These are phyloP conservation scores for Eudorina sp. DNA, from an alignment of 139 green algal species.

Conservation along the genomic window DNA sequence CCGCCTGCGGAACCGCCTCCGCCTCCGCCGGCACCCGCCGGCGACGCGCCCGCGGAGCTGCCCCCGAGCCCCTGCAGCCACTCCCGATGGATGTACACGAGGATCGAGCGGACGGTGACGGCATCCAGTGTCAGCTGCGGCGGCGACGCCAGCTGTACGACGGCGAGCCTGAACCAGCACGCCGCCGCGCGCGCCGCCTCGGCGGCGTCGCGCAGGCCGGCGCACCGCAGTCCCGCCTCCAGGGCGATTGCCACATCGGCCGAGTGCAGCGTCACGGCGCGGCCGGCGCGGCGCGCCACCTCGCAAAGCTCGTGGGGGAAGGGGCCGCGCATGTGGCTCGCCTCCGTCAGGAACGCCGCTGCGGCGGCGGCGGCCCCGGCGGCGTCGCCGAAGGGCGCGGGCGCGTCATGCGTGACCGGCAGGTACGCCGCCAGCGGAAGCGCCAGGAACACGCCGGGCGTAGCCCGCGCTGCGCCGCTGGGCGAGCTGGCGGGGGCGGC, in stretches of 20 bases:
- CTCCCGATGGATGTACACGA: constrained; percentile 29
- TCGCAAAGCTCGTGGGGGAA: constrained; percentile 45
- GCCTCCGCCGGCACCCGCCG: not conserved
- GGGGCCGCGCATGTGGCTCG: not conserved
- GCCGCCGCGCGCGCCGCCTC: constrained; percentile 47
- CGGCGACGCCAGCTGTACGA: constrained; percentile 47
- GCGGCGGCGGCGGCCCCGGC: not conserved
- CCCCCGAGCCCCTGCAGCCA: not conserved
- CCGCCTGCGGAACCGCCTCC: not conserved
- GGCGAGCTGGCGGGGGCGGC: not conserved
- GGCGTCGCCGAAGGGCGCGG: not conserved
- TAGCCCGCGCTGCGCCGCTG: not conserved
- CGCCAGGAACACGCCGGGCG: constrained; percentile 47
- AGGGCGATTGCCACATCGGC: constrained; percentile 42
- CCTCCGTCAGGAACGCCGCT: constrained; percentile 30
- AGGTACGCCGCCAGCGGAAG: constrained; percentile 32
- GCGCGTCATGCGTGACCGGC: constrained; percentile 23
- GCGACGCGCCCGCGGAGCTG: not conserved
- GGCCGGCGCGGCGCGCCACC: constrained; percentile 16
- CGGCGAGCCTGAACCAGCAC: constrained; percentile 34
- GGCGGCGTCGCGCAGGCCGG: constrained; percentile 49
- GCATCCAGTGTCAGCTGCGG: constrained; percentile 44
- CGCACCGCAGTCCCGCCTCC: constrained; percentile 52
- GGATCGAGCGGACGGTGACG: not conserved
- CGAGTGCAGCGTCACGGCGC: constrained; percentile 38